Conservation (phyloP, 768 basidiomycete genomes). For the Leccinum disarticulatum region DNA sequence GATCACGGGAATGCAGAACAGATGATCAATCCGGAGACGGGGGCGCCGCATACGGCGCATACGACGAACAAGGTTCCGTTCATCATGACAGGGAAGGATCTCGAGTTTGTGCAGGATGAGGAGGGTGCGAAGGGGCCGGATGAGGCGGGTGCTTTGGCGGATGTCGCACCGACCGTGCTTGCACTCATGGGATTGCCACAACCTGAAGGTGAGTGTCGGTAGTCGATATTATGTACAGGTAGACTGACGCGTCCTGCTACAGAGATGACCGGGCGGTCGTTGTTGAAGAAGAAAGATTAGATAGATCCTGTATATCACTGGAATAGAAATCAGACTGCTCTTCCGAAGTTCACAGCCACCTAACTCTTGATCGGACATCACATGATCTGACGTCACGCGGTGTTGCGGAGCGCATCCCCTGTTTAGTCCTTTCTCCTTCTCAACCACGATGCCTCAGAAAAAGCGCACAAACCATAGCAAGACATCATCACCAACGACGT, state of each 20-base stretch:
- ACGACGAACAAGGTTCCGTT: constrained; percentile 88
- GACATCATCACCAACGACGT: constrained; percentile 6
- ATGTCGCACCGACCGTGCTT: constrained; percentile 88
- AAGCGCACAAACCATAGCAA: constrained; percentile 18
- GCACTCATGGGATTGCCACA: constrained; percentile 72
- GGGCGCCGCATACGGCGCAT: constrained; percentile 89
- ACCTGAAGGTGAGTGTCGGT: constrained; percentile 55
- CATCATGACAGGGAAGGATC: constrained; percentile 73
- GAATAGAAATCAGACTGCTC: background rate
- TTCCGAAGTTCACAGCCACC: background rate
- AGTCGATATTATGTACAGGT: background rate
- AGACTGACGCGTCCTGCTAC: constrained; percentile 2
- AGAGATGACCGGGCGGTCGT: constrained; percentile 33
- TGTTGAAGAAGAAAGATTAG: constrained; percentile 31
- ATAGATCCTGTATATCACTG: constrained; percentile 2
- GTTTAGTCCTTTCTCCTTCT: background rate
- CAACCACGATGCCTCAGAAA: constrained; percentile 16
- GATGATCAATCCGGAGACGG: constrained; percentile 83
- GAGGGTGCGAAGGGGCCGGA: constrained; percentile 46
- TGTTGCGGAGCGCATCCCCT: background rate
- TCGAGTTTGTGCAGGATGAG: constrained; percentile 52
- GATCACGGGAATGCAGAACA: constrained; percentile 97
- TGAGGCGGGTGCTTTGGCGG: constrained; percentile 78
- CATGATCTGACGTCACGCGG: constrained; percentile 21
- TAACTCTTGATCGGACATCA: too few species aligned